Evolutionary conservation across 371 early-diverging fungal genomes (phyloP).

Genomic region (Mucor mucedo): DNA sequence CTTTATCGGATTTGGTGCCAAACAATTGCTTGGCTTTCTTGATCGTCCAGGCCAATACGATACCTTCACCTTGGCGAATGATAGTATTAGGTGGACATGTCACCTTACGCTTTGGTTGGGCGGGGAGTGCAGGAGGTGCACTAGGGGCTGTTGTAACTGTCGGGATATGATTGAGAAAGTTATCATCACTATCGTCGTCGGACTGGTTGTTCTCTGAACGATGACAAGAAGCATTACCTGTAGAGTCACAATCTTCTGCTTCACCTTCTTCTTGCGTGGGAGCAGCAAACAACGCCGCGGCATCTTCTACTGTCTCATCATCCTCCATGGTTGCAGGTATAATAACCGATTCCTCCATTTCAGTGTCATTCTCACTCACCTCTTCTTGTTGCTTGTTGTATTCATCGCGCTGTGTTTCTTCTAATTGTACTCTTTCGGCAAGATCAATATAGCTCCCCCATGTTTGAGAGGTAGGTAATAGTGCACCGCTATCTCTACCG

Average conservation of each 20-base stretch:
- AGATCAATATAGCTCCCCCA: conserved; percentile 24
- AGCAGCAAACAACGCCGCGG: conserved; percentile 14
- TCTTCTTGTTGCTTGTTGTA: conserved; percentile 12
- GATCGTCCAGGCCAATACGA: conserved; percentile 32
- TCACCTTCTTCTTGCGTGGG: conserved; percentile 4
- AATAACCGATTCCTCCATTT: conserved; percentile 21
- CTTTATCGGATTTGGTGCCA: conserved; percentile 26
- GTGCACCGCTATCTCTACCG: conserved; percentile 11
- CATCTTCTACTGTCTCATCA: conserved; percentile 25
- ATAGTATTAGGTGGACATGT: conserved; percentile 29
- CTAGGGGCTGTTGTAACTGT: not conserved
- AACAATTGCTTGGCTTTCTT: conserved; percentile 36
- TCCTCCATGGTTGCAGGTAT: conserved; percentile 8
- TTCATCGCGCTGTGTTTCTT: conserved; percentile 26
- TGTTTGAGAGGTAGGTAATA: conserved; percentile 17
- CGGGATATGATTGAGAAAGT: conserved; percentile 12
- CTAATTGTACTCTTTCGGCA: conserved; percentile 22
- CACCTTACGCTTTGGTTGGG: conserved; percentile 24
- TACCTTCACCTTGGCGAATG: conserved; percentile 52
- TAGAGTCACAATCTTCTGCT: not conserved
- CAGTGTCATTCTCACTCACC: conserved; percentile 12
- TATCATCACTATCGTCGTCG: conserved; percentile 21
- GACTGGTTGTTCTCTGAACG: not conserved
- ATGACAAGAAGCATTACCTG: conserved; percentile 8
- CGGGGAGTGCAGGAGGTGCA: not conserved